A percentile compares a stretch with the other conserved stretches of the same genome.
Evolutionary conservation across 768 basidiomycete genomes (phyloP).

Genomic region (Dentipellis sp.): DNA sequence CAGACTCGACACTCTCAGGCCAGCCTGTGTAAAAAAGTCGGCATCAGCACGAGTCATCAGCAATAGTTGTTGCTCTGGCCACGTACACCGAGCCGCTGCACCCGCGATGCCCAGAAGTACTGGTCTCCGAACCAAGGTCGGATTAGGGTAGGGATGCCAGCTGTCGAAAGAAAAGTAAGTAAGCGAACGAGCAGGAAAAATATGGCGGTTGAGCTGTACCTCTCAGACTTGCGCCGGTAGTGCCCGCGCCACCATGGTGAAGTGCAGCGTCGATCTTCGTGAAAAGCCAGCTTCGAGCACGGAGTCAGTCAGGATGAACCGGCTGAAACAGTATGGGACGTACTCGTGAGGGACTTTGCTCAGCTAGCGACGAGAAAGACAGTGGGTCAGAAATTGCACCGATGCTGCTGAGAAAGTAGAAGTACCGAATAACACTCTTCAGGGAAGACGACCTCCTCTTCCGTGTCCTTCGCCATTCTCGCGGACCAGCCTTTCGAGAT

Average conservation of each 20-base stretch:
- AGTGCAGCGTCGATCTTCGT: conserved; percentile 51
- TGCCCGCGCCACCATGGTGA: conserved; percentile 67
- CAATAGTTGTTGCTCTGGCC: not conserved
- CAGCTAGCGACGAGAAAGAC: conserved; percentile 23
- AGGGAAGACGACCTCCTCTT: conserved; percentile 36
- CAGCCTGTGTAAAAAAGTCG: conserved; percentile 26
- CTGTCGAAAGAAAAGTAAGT: conserved; percentile 11
- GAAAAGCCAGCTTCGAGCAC: conserved; percentile 40
- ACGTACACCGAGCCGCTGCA: conserved; percentile 51
- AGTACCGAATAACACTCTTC: conserved; percentile 38
- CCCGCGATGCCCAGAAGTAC: conserved; percentile 56
- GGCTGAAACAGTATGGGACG: conserved; percentile 1
- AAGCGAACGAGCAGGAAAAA: not conserved
- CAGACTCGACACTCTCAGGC: conserved; percentile 39
- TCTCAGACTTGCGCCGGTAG: conserved; percentile 54
- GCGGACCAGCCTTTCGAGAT: conserved; percentile 62
- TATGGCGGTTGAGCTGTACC: conserved; percentile 19
- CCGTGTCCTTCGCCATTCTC: conserved; percentile 36
- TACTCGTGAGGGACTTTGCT: conserved; percentile 60
- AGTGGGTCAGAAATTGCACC: not conserved
- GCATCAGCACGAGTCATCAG: not conserved
- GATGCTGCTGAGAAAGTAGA: not conserved
- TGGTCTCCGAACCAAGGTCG: conserved; percentile 69
- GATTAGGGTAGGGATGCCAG: conserved; percentile 59
- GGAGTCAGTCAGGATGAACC: not conserved